Evolutionary conservation across 78 protist genomes (phyloP).

Genomic region (Protostelium mycophagum): DNA sequence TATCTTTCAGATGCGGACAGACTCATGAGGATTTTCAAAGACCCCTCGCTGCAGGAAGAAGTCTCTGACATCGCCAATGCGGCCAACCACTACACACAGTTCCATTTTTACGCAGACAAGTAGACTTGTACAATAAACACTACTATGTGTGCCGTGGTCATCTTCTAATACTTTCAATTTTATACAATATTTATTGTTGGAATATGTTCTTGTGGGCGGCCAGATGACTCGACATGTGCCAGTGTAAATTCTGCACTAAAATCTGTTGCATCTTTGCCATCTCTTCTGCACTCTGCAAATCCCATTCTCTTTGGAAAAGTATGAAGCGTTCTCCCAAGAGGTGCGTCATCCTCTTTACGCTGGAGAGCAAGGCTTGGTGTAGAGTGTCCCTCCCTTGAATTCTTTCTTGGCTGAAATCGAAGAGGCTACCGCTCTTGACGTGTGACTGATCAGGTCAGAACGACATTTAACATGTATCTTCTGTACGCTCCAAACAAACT

Average conservation of each 20-base stretch:
- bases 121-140: no score
- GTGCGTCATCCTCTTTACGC: neutral
- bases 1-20: neutral
- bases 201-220: no score
- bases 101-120: neutral
- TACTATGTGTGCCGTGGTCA: no score
- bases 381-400: neutral
- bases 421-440: neutral
- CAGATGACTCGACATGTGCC: neutral
- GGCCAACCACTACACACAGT: neutral
- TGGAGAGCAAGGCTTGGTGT: neutral
- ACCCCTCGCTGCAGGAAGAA: neutral
- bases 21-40: neutral
- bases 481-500: no score
- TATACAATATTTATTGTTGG: no score
- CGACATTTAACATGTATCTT: no score
- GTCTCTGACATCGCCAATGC: neutral
- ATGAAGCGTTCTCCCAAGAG: neutral
- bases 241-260: neutral
- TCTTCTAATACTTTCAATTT: no score
- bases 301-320: neutral
- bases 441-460: no score
- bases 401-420: neutral
- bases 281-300: neutral
- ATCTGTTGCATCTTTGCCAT: neutral